Evolutionary conservation across 768 basidiomycete species (phyloP).

Genomic region (Omphalotus guepiniiformis): DNA sequence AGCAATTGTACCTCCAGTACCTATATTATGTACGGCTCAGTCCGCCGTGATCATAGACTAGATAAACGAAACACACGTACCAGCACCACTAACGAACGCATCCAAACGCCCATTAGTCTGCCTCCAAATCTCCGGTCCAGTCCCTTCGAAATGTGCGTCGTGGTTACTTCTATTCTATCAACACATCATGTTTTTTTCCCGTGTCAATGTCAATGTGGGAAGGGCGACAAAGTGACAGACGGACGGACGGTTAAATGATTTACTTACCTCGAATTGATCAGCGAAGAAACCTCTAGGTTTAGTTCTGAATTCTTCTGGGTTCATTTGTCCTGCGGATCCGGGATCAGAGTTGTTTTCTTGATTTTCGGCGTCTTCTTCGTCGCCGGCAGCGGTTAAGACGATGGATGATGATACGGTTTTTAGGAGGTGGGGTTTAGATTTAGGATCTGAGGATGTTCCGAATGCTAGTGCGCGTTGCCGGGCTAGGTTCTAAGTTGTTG

Average conservation of each 20-base stretch:
- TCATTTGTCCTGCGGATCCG: constrained; percentile 24
- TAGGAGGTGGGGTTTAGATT: constrained; percentile 25
- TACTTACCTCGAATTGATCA: constrained; percentile 83
- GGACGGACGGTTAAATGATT: neutral
- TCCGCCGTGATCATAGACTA: neutral
- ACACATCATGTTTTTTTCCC: too few relatives aligned
- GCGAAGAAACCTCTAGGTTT: constrained; percentile 86
- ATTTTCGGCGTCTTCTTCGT: constrained; percentile 31
- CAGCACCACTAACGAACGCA: constrained; percentile 90
- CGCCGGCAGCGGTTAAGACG: constrained; percentile 49
- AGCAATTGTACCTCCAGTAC: constrained; percentile 95
- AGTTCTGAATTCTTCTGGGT: constrained; percentile 37
- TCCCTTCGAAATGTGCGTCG: constrained; percentile 82
- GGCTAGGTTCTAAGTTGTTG: constrained; percentile 88
- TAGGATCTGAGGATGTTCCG: constrained; percentile 37
- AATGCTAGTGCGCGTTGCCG: constrained; percentile 74
- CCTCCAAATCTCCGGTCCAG: constrained; percentile 93
- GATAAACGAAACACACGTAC: constrained; percentile 29
- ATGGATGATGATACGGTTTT: constrained; percentile 44
- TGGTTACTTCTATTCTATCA: constrained; percentile 90
- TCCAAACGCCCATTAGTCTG: constrained; percentile 81
- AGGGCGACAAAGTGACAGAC: too few relatives aligned
- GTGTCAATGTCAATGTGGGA: too few relatives aligned
- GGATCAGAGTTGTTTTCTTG: neutral
- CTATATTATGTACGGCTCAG: constrained; percentile 30